Evolutionary conservation across 73 alveolate genomes (phyloP), one percentile per base, ranked within the genome.

Genomic region (Paramecium sexaurelia): DNA sequence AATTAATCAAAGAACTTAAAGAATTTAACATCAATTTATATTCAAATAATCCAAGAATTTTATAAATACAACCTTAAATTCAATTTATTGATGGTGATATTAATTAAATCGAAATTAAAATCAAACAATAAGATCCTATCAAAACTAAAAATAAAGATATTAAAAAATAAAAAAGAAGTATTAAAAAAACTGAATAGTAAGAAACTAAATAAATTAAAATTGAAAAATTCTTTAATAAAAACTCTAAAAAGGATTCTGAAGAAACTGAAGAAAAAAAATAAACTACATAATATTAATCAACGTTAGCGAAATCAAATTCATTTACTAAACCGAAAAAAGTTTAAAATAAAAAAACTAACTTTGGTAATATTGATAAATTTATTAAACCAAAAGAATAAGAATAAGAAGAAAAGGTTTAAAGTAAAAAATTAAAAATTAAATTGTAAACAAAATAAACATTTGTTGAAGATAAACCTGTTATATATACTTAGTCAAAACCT

Each of bases 41-140:
- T 85, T 84, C 91, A 11, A 91, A 45, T 57, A 94, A 94, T 55
- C 94, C 95, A 1, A 91, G 97, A 56, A 91, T 94, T 85, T 57
- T 94, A n/a, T 15, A 10, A 19, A 13, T 17, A 11, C 8, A 36
- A 36, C 86, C 86, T 32, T 29, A 71, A 22, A 19, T 71, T 33
- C 5, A 71, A 71, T 35, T 71, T n/a, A 55, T 83, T 26, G 82
- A 83, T 83, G 91, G 84, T 26, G 45, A 55, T 41, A 32, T 83
- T 39, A 19, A 83, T 15, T 19, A 40, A 26, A 83, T 55, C 5
- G 32, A 55, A 11, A 47, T 55, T 20, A 41, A 83, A 33, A 47
- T 83, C 20, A 32, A 27, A 32, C n/a, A n/a, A n/a, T 29, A 75
- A 22, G 89, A 75, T 75, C 19, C 69, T 75, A 75, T 27, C 33